phyloP scores from a whole-genome alignment of 345 rosid genomes.

The Sisymbrium altissimum region DNA sequence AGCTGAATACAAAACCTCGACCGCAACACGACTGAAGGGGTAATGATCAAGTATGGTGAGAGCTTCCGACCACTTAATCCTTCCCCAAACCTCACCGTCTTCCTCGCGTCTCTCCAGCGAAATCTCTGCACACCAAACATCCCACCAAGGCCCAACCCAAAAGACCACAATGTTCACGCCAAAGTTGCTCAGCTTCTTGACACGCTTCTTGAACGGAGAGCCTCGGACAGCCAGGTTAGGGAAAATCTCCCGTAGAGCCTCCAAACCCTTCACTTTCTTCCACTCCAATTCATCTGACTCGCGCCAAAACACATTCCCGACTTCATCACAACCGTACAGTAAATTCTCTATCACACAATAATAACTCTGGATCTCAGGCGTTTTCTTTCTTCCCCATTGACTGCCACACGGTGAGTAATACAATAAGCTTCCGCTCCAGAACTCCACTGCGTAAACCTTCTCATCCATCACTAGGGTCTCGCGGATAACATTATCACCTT shows the following conservation, averaged over 20 bases:
- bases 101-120: background rate
- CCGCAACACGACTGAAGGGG: background rate
- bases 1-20: background rate
- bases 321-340: background rate
- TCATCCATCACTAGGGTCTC: background rate
- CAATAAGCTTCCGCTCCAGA: background rate
- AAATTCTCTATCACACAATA: background rate
- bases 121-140: slow-evolving; percentile 33
- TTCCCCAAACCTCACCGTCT: background rate
- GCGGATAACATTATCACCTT: background rate
- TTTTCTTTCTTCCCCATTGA: slow-evolving; percentile 46
- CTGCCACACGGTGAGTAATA: background rate
- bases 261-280: slow-evolving; percentile 54
- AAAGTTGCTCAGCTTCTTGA: background rate
- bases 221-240: too few species aligned
- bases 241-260: slow-evolving; percentile 29
- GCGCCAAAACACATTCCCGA: slow-evolving; percentile 55
- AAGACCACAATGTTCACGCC: slow-evolving; percentile 65
- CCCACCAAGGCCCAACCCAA: slow-evolving; percentile 44
- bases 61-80: slow-evolving; percentile 33
- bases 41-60: background rate
- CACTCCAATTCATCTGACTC: slow-evolving; percentile 42
- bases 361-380: background rate
- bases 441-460: slow-evolving; percentile 1
- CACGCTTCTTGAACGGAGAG: too few species aligned